Evolutionary conservation across 1,284 basidiomycete genomes (phyloP).

Genomic region (Pseudozyma hubeiensis): DNA sequence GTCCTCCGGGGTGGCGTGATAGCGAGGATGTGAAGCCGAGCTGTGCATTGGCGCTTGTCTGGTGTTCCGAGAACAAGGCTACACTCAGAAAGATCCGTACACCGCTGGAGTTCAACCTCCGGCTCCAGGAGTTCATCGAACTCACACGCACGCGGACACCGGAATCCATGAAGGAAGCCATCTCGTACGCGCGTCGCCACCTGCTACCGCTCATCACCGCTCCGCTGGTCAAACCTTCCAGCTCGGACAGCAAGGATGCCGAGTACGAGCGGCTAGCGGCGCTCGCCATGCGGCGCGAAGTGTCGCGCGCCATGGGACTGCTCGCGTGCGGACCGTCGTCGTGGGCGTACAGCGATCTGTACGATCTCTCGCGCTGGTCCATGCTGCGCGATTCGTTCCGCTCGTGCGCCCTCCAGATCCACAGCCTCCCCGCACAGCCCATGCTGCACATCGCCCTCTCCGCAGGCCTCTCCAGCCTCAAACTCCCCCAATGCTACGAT

Average conservation of each 20-base stretch:
- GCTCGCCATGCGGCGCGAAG: slow-evolving; percentile 27
- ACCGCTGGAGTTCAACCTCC: slow-evolving; percentile 90
- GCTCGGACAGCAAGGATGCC: slow-evolving; percentile 13
- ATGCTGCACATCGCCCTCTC: slow-evolving; percentile 63
- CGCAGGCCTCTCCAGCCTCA: slow-evolving; percentile 59
- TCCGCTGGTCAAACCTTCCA: not conserved
- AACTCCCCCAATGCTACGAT: slow-evolving; percentile 57
- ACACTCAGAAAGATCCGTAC: slow-evolving; percentile 86
- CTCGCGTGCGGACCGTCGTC: slow-evolving; percentile 45
- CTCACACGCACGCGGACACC: slow-evolving; percentile 70
- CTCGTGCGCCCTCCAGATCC: slow-evolving; percentile 50
- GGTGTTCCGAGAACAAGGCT: slow-evolving; percentile 96
- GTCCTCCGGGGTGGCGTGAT: slow-evolving; percentile 20
- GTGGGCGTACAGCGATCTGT: slow-evolving; percentile 59
- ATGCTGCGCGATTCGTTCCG: slow-evolving; percentile 51
- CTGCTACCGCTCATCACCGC: slow-evolving; percentile 75
- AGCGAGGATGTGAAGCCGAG: slow-evolving; percentile 72
- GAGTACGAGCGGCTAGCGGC: slow-evolving; percentile 37
- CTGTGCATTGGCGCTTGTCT: slow-evolving; percentile 86
- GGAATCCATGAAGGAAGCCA: slow-evolving; percentile 77
- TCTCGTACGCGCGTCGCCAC: slow-evolving; percentile 84
- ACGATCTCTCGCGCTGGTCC: slow-evolving; percentile 41
- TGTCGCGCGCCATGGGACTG: slow-evolving; percentile 57
- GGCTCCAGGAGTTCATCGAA: slow-evolving; percentile 96
- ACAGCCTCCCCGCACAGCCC: slow-evolving; percentile 55